These are phyloP conservation scores for Stentor roeselii DNA, from an alignment of 73 alveolate genomes.

Conservation along the genomic window DNA sequence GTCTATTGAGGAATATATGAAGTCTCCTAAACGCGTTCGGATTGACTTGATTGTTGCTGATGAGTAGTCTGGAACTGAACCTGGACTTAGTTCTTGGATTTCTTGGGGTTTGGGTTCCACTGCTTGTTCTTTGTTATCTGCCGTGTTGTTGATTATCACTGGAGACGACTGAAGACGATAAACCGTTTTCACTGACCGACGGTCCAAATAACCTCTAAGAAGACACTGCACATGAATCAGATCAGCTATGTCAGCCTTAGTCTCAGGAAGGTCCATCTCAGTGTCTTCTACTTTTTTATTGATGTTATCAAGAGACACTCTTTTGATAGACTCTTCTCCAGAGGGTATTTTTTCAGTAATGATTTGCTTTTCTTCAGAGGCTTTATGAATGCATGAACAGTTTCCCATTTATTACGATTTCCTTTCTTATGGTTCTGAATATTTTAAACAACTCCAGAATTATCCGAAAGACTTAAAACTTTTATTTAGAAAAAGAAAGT, in stretches of 20 bases:
- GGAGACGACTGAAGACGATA: not conserved
- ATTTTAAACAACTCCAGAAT: too few relatives aligned
- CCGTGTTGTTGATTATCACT: not conserved
- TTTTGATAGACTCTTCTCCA: not conserved
- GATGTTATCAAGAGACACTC: not conserved
- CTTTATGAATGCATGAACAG: not conserved
- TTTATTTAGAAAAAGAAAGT: too few relatives aligned
- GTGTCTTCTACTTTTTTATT: not conserved
- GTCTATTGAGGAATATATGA: conserved; percentile 24
- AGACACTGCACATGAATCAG: not conserved
- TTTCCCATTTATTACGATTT: too few relatives aligned
- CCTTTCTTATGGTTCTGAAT: too few relatives aligned
- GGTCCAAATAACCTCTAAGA: not conserved
- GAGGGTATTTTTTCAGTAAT: not conserved
- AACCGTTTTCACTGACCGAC: not conserved
- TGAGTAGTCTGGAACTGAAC: not conserved
- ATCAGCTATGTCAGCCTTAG: not conserved
- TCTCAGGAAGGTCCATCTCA: not conserved
- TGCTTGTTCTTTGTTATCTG: not conserved
- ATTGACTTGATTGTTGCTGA: not conserved
- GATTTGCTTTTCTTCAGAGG: not conserved
- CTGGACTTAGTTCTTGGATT: not conserved
- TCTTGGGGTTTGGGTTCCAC: too few relatives aligned
- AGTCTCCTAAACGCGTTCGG: not conserved
- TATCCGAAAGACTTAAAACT: too few relatives aligned